A percentile compares a stretch with the other conserved stretches of the same genome.
Conservation (phyloP, 441 rosid genomes). For the Corymbia calophylla region DNA sequence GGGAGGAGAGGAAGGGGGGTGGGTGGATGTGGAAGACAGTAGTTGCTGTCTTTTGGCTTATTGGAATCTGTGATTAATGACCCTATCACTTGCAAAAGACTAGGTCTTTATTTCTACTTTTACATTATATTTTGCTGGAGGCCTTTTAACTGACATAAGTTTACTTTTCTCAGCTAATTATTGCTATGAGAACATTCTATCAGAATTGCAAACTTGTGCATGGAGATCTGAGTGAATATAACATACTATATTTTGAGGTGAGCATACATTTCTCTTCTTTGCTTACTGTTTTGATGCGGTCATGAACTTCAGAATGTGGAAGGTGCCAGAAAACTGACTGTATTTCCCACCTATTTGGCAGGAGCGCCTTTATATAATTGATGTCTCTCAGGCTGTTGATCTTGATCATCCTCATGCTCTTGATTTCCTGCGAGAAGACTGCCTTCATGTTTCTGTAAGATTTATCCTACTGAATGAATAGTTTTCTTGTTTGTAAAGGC, state of each 20-base stretch:
- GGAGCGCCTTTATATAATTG: constrained; percentile 90
- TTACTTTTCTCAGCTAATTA: constrained; percentile 46
- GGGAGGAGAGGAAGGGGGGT: neutral
- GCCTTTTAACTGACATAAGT: neutral
- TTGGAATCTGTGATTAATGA: neutral
- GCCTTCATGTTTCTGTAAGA: constrained; percentile 86
- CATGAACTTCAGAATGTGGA: neutral
- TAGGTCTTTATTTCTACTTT: neutral
- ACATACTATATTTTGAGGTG: constrained; percentile 90
- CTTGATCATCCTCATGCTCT: constrained; percentile 93
- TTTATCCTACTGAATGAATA: neutral
- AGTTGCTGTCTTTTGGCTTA: neutral
- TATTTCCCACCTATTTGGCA: constrained; percentile 15
- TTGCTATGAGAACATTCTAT: constrained; percentile 70
- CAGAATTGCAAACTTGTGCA: constrained; percentile 96
- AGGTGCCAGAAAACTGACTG: neutral
- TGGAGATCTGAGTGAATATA: constrained; percentile 97
- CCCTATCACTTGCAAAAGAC: neutral
- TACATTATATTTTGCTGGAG: neutral
- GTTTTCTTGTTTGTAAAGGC: neutral
- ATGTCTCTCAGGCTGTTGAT: constrained; percentile 93
- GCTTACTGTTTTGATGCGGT: neutral
- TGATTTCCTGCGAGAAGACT: constrained; percentile 86
- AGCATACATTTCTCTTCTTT: neutral
- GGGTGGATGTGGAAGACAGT: neutral